Percentiles rank a stretch among this genome's conserved stretches.
These are phyloP conservation scores for Phoenix dactylifera DNA, from an alignment of 176 grass and related monocot genomes.

Conservation along the genomic window DNA sequence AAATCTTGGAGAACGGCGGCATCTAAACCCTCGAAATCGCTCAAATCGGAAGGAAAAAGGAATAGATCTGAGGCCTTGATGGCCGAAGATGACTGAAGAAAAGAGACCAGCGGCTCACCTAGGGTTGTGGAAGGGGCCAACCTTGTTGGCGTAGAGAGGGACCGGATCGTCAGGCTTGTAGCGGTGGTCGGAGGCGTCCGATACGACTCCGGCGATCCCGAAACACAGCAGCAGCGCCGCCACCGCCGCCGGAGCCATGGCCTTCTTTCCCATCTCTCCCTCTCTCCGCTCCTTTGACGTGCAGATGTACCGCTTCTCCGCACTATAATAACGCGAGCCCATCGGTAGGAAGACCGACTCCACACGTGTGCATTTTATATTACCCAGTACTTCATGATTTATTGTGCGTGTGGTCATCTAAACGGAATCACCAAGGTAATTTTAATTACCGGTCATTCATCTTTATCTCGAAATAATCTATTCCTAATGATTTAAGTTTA, in stretches of 20 bases:
- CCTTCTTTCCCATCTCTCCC: constrained; percentile 38
- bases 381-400: too few species aligned
- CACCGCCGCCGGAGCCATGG: constrained; percentile 32
- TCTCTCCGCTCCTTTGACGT: background rate
- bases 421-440: too few species aligned
- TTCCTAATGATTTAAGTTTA: too few species aligned
- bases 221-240: constrained; percentile 38
- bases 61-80: background rate
- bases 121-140: constrained; percentile 95
- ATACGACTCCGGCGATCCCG: constrained; percentile 41
- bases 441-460: too few species aligned
- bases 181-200: constrained; percentile 75
- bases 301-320: too few species aligned
- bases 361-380: too few species aligned
- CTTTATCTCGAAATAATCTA: too few species aligned
- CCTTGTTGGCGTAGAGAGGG: constrained; percentile 90
- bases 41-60: background rate
- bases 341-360: too few species aligned
- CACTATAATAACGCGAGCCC: too few species aligned
- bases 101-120: constrained; percentile 36
- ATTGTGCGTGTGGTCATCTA: too few species aligned
- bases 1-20: background rate
- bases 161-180: constrained; percentile 64
- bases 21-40: constrained; percentile 2
- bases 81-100: background rate